These are phyloP conservation scores for Colletotrichum liaoningense DNA, from an alignment of 2,329 filamentous ascomycete genomes.

Conservation along the genomic window DNA sequence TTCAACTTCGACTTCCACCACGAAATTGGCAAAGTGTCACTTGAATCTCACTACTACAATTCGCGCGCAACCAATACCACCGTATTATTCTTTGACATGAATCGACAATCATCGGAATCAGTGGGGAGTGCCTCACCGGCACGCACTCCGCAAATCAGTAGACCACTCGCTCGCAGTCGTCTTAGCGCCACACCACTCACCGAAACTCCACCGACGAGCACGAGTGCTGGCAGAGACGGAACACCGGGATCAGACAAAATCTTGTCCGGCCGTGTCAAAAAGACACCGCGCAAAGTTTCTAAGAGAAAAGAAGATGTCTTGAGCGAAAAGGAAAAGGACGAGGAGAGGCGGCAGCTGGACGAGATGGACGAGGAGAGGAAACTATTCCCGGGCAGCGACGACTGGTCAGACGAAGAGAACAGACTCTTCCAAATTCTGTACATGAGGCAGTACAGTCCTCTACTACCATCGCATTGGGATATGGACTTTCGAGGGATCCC, in stretches of 20 bases:
- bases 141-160: conserved; percentile 12
- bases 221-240: conserved; percentile 24
- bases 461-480: conserved; percentile 54
- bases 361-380: conserved; percentile 56
- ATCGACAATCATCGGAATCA: conserved; percentile 17
- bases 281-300: conserved; percentile 18
- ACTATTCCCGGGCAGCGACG: conserved; percentile 54
- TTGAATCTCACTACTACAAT: background rate
- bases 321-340: conserved; percentile 30
- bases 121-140: conserved; percentile 12
- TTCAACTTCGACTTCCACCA: background rate
- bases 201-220: conserved; percentile 30
- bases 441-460: conserved; percentile 52
- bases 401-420: conserved; percentile 64
- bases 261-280: conserved; percentile 26
- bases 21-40: background rate
- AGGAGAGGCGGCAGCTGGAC: conserved; percentile 21
- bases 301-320: conserved; percentile 26
- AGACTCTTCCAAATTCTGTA: conserved; percentile 55
- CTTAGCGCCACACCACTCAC: conserved; percentile 26
- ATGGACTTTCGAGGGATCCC: conserved; percentile 54
- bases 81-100: background rate
- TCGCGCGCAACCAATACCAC: background rate
- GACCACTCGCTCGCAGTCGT: conserved; percentile 7
- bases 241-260: conserved; percentile 28